Base-by-base conservation (phyloP, 1,284 basidiomycete genomes). In the Cystobasidiaceae sp. region DNA sequence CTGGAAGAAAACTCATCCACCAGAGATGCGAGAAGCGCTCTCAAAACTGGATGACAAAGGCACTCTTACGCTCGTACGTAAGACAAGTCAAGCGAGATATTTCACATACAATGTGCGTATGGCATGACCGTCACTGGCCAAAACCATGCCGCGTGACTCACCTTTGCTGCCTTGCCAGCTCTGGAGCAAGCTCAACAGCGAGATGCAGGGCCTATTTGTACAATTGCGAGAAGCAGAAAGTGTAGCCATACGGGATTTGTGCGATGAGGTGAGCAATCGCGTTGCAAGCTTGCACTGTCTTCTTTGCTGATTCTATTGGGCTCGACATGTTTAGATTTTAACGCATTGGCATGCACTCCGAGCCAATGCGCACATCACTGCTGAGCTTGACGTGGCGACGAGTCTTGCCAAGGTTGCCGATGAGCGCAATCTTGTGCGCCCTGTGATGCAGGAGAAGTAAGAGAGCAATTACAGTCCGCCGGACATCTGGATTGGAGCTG, bases 321-420 rank as follows among this genome's bases (percentile, higher is more conserved):
- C 37, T 21, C 17, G 30, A 15, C 33, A 32, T 33, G 23, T 6
- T 2, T 44, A 69, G 68, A 51, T 66, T 4, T 52, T 70, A 32
- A 65, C 66, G 9, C 59, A 61, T 8, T 70, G 70, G 50, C 39
- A 78, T 4, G 77, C 79, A 23, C 78, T 94, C 17, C 83, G 88
- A 48, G 79, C 81, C 15, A 97, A 94, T 73, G 86, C 90, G 2
- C 82, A 84, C 17, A 81, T 93, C 39, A 78, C 93, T 15, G 91
- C 94, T 73, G 93, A 98, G 76, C 77, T 97, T 5, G 96, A 98
- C 74, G 85, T 97, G 6, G 82, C 86, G 0, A 76, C 90, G 1
- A 84, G 86, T 0, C 96, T 96, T 72, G 88, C 93, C 1, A 84
- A 84, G 65, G 82, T 93, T 6, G 93, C 94, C 0, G 77, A 80